Evolutionary conservation across 2,329 filamentous ascomycete species (phyloP), one percentile per base, ranked within the genome.

Genomic region (Knoxdaviesia proteae): DNA sequence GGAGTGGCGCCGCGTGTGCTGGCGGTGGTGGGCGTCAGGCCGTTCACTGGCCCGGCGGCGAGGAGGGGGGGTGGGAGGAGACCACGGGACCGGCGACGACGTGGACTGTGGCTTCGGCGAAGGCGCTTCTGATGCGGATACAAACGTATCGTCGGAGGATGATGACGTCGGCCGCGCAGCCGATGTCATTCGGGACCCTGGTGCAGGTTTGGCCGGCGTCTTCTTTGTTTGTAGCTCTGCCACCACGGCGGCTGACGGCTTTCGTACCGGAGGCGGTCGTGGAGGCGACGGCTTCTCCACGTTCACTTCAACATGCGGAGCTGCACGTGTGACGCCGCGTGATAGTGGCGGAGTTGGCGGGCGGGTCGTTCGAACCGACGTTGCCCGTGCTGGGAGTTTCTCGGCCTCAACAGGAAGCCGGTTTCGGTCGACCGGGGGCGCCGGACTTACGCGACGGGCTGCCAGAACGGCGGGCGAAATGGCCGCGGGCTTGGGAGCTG

Each of bases 81-180:
- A n/a, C 32, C 35, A 34, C 45, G 49, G 40, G 46, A 49, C 39
- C 45, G 54, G 51, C 47, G 53, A 46, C 29, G 8, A 46, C 29
- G 8, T 35, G 48, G 47, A 34, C 45, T 49, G 32, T 48, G 47
- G 49, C 38, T 50, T 46, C 9, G 54, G 52, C 20, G 59, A 56
- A 42, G 55, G 56, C 6, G 50, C 52, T 20, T 60, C 63, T 3
- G 60, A 62, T 32, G 58, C 61, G 51, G 54, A 56, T 9, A 56
- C 63, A 47, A 69, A 68, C 1, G 61, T 66, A 43, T 68, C 64
- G 47, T 65, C 52, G 3, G 65, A 67, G 5, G 61, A 64, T 5
- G 20, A 20, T 20, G 20, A 20, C 20, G 20, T 20, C 20, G 20
- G 20, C 20, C 20, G 20, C 20, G 20, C 20, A 20, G 20, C 20